Base-by-base conservation (phyloP, 1,284 basidiomycete genomes). In the Boletellus deceptivus region DNA sequence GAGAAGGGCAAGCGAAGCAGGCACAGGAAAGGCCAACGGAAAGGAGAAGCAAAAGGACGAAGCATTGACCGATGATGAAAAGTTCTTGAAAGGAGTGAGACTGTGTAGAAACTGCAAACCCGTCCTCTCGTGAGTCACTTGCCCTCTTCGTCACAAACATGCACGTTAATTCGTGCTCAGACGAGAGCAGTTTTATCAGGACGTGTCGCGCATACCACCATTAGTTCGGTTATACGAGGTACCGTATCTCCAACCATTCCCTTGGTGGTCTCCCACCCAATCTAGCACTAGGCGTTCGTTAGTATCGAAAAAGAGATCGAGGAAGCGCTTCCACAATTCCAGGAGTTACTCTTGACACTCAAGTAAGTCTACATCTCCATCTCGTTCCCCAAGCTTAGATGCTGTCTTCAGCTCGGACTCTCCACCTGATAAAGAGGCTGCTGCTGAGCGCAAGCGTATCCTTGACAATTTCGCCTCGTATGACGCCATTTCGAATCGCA, bases 381-480 rank as follows among this genome's bases (percentile, higher is more conserved):
- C 29, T n/a, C 16, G 43, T 46, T 35, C 37, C 55, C 13, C 38
- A 29, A 40, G 17, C 24, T 49, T 14, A 36, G 16, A 36, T 7
- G 34, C 29, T 13, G 1, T 35, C 25, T n/a, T 38, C 55, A 84
- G 81, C 53, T 77, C 80, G 55, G 75, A 85, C 48, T 79, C 79
- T 55, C 78, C 76, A 45, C 84, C 82, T 2, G 77, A 81, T 13
- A 78, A 82, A 50, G 83, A 92, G 64, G 86, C 87, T 3, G 76
- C 85, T 10, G 75, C 77, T 3, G 78, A 83, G 0, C 82, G 93
- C 51, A 94, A 93, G 63, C 82, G 84, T 16, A 78, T 98, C 10
- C 69, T 97, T 8, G 85, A 90, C 42, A 82, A 88, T 2, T 93
- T 97, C 68, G 79, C 85, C 7, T 84, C 89, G 51, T 98, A 98